Percentiles rank a stretch among this genome's conserved stretches.
Evolutionary conservation across 1,139 yeast genomes (phyloP).

Genomic region (Geotrichum bryndzae): DNA sequence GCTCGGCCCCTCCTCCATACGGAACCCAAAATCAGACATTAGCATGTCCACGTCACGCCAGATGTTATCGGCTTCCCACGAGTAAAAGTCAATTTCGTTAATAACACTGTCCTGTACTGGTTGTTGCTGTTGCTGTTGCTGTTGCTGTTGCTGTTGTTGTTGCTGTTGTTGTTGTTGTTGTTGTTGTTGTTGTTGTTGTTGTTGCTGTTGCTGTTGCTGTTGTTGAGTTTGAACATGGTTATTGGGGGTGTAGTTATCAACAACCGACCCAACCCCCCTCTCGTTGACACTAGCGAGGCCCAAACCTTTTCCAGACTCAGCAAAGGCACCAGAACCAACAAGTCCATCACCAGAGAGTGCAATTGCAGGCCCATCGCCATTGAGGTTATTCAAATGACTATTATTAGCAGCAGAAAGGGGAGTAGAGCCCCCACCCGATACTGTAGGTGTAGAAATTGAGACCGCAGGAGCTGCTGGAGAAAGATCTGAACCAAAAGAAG

Average conservation of each 20-base stretch:
- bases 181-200: background rate
- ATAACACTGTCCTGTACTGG: conserved; percentile 8
- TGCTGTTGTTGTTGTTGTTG: background rate
- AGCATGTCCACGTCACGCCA: conserved; percentile 90
- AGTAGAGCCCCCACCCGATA: background rate
- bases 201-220: background rate
- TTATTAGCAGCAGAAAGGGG: background rate
- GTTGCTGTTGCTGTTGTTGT: background rate
- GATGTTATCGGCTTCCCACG: conserved; percentile 61
- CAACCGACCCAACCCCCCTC: background rate
- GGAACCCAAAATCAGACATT: conserved; percentile 93
- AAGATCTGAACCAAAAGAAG: background rate
- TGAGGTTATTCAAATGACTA: background rate
- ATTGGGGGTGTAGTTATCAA: background rate
- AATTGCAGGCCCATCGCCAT: background rate
- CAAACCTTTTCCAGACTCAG: background rate
- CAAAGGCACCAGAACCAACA: background rate
- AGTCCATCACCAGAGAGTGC: background rate
- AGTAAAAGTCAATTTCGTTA: conserved; percentile 19
- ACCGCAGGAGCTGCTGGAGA: background rate
- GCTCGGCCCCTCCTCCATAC: conserved; percentile 39
- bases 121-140: background rate
- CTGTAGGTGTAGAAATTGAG: background rate
- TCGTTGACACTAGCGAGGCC: background rate
- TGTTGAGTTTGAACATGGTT: background rate